phyloP scores from a whole-genome alignment of 148 eudicot genomes.

The Vaccinium vitisidaea region DNA sequence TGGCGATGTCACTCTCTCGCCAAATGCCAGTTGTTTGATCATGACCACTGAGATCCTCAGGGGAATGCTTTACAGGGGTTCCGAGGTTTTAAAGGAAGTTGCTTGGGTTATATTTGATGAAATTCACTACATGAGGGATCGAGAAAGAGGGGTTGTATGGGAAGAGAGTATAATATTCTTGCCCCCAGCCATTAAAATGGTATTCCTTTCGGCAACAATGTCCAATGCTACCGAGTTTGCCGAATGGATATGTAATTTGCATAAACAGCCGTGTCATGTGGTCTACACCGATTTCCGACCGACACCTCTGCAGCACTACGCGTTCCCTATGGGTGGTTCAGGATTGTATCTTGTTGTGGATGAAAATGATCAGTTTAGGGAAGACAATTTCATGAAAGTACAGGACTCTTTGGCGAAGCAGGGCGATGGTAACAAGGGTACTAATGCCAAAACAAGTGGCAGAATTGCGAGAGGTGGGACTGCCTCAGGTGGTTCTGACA shows the following conservation, averaged over 20 bases:
- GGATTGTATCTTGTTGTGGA: constrained; percentile 96
- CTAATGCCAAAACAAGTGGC: constrained; percentile 57
- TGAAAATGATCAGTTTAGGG: constrained; percentile 94
- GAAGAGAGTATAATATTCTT: constrained; percentile 92
- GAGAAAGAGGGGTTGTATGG: constrained; percentile 98
- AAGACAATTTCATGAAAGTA: constrained; percentile 77
- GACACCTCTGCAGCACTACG: constrained; percentile 94
- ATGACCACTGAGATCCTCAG: constrained; percentile 98
- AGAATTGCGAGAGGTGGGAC: constrained; percentile 81
- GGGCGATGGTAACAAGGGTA: constrained; percentile 47
- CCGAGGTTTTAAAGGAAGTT: constrained; percentile 88
- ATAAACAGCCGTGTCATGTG: constrained; percentile 97
- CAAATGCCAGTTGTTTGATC: constrained; percentile 88
- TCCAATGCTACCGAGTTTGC: constrained; percentile 97
- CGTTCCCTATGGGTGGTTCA: constrained; percentile 85
- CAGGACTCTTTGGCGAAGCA: constrained; percentile 81
- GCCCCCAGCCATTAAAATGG: constrained; percentile 95
- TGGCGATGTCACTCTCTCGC: constrained; percentile 86
- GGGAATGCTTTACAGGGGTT: constrained; percentile 91
- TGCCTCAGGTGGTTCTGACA: constrained; percentile 83
- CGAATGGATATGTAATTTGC: constrained; percentile 95
- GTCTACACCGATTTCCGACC: constrained; percentile 99
- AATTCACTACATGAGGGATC: constrained; percentile 97
- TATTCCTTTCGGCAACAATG: constrained; percentile 92
- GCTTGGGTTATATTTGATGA: constrained; percentile 99